Base-by-base conservation (phyloP, 805 yeast genomes). In the Metschnikowia reukaufii region DNA sequence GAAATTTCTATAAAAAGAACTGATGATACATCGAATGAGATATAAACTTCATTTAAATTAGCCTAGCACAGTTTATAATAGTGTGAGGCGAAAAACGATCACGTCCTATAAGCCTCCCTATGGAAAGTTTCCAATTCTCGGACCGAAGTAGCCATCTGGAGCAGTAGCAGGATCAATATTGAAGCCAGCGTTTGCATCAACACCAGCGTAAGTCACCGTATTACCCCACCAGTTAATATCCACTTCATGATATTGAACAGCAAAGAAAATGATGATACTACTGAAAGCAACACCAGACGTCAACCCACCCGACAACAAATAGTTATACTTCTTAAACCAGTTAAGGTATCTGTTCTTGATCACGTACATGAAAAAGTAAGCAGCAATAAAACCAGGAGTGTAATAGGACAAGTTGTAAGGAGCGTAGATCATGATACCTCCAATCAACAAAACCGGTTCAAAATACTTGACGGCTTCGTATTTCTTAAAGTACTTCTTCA, bases 221-320 rank as follows among this genome's bases (percentile, higher is more conserved):
- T 74, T 77, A 15, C 89, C 90, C 90, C 90, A 84, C 91, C 91
- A 85, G 4, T 45, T 41, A 17, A 56, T 42, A 67, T 64, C 56
- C 58, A 52, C 31, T 32, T 25, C 21, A 58, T 51, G 49, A 42
- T 50, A 60, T 36, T 52, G 56, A 41, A 54, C 57, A 30, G 64
- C 56, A 50, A 70, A 68, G 58, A 69, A 70, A 42, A 70, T 68
- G 39, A 70, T 61, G 52, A 70, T 62, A 2, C 65, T 58, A 23
- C 67, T 61, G 59, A 67, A 66, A 25, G 76, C 73, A 50, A 72
- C 65, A 30, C 76, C 76, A 45, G 70, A 65, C 50, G 70, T 74
- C 57, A 72, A 61, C 39, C 73, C 76, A 33, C 74, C 72, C 23
- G 75, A 70, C 49, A 71, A 65, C 32, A 72, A 60, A 58, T 70